Evolutionary conservation across 208 protist species (phyloP), one percentile per base, ranked within the genome.

Genomic region (Trypanosoma theileri): DNA sequence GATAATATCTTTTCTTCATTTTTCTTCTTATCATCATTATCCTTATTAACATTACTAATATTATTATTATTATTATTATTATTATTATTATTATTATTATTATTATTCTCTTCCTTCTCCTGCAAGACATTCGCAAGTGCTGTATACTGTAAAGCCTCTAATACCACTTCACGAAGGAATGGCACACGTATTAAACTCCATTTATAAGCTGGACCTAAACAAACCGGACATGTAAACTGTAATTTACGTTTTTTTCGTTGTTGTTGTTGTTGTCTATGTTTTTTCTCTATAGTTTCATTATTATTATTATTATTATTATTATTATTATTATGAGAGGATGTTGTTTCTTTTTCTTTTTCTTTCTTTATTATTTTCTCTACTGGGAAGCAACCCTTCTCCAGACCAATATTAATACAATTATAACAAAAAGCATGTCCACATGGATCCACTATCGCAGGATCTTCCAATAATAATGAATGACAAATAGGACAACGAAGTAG

Each of bases 391-490:
- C 89, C 86, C 3, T 85, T 61, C 73, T 92, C 89, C 7, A 92
- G 65, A 7, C 62, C 86, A 13, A 16, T 24, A 66, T 91, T 85
- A 53, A 95, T 87, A 70, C 89, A 95, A 35, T 73, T 52, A 26
- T 81, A 74, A 60, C 89, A 95, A 76, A 92, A 95, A 28, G 57
- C 75, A 67, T 95, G 89, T 0, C 89, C 89, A 53, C 89, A 95
- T 12, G 81, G 85, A 42, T 88, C 78, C 40, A 92, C 67, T 22
- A 71, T 77, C 22, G 75, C 72, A 8, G 85, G 77, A 7, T 85
- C 65, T 41, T 76, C n/a, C 12, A 77, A 31, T 21, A 92, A 46
- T 1, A 81, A 61, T 14, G 52, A 28, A 4, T 77, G 53, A 71
- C 86, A 92, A 24, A 92, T 44, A 0, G 83, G 80, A 62, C 86